These are phyloP conservation scores for Vitis hybrid DNA, from an alignment of 177 flowering plant species.

Conservation along the genomic window DNA sequence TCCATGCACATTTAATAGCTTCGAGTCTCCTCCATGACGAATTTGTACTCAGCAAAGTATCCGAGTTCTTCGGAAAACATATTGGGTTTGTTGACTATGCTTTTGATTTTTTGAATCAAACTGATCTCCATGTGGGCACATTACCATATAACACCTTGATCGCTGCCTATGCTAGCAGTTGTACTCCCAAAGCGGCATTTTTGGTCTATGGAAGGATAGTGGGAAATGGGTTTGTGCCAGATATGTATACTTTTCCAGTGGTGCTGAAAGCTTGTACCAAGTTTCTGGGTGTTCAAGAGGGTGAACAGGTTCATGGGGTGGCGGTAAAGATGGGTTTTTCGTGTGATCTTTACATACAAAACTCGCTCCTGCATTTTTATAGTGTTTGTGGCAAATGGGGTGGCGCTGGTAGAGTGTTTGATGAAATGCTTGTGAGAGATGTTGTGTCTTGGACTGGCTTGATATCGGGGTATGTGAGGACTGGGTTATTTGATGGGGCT, in stretches of 20 bases:
- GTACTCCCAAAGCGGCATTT: slow-evolving; percentile 29
- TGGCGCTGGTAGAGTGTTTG: slow-evolving; percentile 43
- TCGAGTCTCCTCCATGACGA: slow-evolving; percentile 20
- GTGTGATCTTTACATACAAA: slow-evolving; percentile 42
- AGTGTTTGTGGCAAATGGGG: slow-evolving; percentile 39
- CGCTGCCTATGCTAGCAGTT: slow-evolving; percentile 28
- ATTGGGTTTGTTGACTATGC: slow-evolving; percentile 23
- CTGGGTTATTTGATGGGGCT: slow-evolving; percentile 40
- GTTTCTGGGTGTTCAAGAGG: slow-evolving; percentile 37
- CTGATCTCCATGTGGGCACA: slow-evolving; percentile 14
- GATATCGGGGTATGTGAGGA: slow-evolving; percentile 47
- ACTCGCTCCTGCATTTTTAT: slow-evolving; percentile 44
- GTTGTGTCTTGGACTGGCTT: slow-evolving; percentile 57
- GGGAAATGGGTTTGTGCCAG: slow-evolving; percentile 42
- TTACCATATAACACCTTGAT: slow-evolving; percentile 42
- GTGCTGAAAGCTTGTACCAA: slow-evolving; percentile 47
- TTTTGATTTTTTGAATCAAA: slow-evolving; percentile 26
- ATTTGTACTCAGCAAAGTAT: slow-evolving; percentile 19
- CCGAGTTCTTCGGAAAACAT: slow-evolving; percentile 24
- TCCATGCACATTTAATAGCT: slow-evolving; percentile 42
- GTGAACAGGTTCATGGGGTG: slow-evolving; percentile 49
- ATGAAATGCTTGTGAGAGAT: slow-evolving; percentile 55
- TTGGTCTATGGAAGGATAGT: slow-evolving; percentile 31
- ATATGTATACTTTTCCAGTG: slow-evolving; percentile 46
- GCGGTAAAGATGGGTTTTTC: slow-evolving; percentile 36